Evolutionary conservation across 192 early-diverging fungal genomes (phyloP), one percentile per base, ranked within the genome.

Genomic region (Coemansia brasiliensis): DNA sequence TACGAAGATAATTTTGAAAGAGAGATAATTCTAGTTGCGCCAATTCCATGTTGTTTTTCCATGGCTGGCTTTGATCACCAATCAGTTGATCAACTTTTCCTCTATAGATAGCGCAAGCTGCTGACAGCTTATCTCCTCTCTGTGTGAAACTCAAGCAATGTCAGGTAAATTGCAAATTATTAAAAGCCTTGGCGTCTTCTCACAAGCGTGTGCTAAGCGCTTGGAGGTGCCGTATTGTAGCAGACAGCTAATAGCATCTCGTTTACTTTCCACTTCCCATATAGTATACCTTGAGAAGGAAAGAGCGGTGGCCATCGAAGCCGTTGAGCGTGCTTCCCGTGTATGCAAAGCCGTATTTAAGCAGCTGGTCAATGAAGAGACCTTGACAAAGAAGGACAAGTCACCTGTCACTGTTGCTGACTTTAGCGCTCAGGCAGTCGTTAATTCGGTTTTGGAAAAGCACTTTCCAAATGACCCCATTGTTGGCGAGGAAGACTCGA

Each of bases 401-500:
- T 93, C 92, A 2, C 95, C 97, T 20, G 97, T 99, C 8, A 99
- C 97, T 84, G 94, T 99, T 35, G 97, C 94, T 13, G 97, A 99
- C 74, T 97, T 87, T 79, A 89, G 92, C 48, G 89, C 93, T 11
- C 97, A 99, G 73, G 95, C 97, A 3, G 86, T 99, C 8, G 90
- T 99, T 35, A 96, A 95, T 79, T 70, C 83, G 1, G 77, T 90
- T 52, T 83, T 99, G 6, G 68, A 84, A 53, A 53, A 83, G 54
- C 69, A 81, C 52, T 97, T 98, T 52, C 94, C 95, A 12, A 27
- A 85, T 16, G 94, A 96, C 69, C 89, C 89, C 22, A 91, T 99
- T 49, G 89, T 98, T 13, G 97, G 94, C 25, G 97, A 99, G 72
- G 97, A 99, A 67, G 93, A 97, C 58, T 85, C 94, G 0, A 83